Conservation (phyloP, 257 asterid species). For the Ocimum tenuiflorum region DNA sequence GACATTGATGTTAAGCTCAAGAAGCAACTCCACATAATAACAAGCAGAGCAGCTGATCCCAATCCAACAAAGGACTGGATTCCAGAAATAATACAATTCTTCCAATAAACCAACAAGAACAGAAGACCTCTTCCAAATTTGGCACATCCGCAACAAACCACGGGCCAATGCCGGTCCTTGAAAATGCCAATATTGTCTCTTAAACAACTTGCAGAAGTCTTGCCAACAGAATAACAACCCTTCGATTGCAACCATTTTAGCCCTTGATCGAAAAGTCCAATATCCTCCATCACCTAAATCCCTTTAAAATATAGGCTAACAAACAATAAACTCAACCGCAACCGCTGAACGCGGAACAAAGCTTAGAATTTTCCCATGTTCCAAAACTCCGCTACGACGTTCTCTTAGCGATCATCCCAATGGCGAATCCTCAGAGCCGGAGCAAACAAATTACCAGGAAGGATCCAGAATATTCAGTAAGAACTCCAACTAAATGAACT, state of each 20-base stretch:
- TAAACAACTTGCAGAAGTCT: constrained; percentile 41
- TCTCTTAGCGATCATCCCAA: constrained; percentile 18
- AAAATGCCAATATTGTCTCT: constrained; percentile 70
- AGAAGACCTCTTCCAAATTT: constrained; percentile 46
- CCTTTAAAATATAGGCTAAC: constrained; percentile 9
- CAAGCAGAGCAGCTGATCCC: constrained; percentile 85
- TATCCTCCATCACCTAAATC: constrained; percentile 75
- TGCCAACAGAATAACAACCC: constrained; percentile 59
- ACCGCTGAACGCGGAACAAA: constrained; percentile 9
- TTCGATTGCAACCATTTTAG: constrained; percentile 88
- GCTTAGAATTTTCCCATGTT: constrained; percentile 15
- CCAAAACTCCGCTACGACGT: constrained; percentile 15
- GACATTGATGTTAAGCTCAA: constrained; percentile 89
- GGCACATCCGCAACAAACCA: constrained; percentile 76
- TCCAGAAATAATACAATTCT: constrained; percentile 59
- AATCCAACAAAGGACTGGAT: constrained; percentile 60
- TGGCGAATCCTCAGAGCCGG: constrained; percentile 27
- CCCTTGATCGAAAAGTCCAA: constrained; percentile 82
- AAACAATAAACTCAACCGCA: constrained; percentile 23
- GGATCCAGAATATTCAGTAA: constrained; percentile 58
- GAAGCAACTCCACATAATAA: constrained; percentile 97
- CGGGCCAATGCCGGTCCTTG: constrained; percentile 89
- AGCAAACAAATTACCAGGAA: constrained; percentile 25
- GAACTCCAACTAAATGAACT: constrained; percentile 14
- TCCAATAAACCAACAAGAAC: constrained; percentile 67